Conservation (phyloP, 208 protist species). For the Plasmodiophora brassicae region DNA sequence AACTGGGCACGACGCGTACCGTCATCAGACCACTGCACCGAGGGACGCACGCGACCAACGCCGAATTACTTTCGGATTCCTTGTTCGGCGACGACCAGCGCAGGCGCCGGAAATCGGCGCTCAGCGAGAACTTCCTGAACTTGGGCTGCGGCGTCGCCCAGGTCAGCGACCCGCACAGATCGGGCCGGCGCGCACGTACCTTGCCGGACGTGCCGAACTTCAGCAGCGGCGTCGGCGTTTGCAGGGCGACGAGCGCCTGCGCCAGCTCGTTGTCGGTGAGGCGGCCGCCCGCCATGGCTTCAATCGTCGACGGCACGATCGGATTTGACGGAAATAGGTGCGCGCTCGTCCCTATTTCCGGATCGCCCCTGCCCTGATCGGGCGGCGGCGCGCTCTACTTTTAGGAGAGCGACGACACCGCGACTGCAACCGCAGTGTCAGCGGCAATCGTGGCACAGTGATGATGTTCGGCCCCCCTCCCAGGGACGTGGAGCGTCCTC, state of each 20-base stretch:
- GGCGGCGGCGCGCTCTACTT: too few relatives aligned
- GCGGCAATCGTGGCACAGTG: too few relatives aligned
- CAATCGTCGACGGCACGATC: too few relatives aligned
- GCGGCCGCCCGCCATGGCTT: neutral
- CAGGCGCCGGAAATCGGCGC: slow-evolving; percentile 4
- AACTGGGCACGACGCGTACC: neutral
- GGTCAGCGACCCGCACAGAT: neutral
- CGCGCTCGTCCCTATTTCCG: too few relatives aligned
- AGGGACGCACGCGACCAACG: neutral
- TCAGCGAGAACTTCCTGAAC: neutral
- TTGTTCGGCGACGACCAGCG: neutral
- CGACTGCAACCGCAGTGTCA: too few relatives aligned
- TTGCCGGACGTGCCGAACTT: neutral
- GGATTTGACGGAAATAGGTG: too few relatives aligned
- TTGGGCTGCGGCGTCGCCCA: neutral
- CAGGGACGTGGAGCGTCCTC: too few relatives aligned
- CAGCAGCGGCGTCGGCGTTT: neutral
- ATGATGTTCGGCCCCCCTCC: too few relatives aligned
- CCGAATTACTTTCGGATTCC: neutral
- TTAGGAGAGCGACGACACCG: too few relatives aligned
- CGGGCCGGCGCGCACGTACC: neutral
- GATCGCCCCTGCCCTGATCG: too few relatives aligned
- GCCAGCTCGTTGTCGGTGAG: neutral
- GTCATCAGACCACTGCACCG: too few relatives aligned
- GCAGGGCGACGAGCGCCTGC: neutral